Evolutionary conservation across 148 eudicot genomes (phyloP).

Genomic region (Pharnaceum exiguum): DNA sequence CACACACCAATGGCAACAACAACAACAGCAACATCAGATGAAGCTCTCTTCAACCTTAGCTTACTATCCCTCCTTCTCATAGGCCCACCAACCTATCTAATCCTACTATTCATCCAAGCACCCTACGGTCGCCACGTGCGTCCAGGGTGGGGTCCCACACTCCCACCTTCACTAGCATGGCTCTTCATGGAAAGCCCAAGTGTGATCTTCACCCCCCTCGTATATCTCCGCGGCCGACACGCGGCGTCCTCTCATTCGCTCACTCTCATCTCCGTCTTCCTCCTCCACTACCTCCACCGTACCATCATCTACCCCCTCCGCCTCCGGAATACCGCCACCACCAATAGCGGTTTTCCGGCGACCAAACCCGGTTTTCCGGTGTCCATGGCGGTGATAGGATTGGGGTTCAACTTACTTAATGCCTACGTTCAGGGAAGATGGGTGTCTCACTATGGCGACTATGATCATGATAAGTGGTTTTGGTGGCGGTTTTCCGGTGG

Average conservation of each 20-base stretch:
- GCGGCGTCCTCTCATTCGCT: conserved; percentile 29
- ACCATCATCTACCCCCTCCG: conserved; percentile 65
- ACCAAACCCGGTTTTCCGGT: conserved; percentile 60
- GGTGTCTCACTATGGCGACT: conserved; percentile 63
- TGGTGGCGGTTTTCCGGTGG: conserved; percentile 62
- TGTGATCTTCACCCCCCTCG: conserved; percentile 44
- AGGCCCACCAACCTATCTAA: conserved; percentile 36
- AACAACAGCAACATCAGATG: conserved; percentile 15
- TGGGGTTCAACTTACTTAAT: conserved; percentile 56
- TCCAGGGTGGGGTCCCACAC: conserved; percentile 69
- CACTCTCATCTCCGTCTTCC: conserved; percentile 49
- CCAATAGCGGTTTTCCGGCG: conserved; percentile 2
- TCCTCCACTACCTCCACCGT: conserved; percentile 79
- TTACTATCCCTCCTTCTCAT: conserved; percentile 39
- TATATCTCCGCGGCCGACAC: conserved; percentile 54
- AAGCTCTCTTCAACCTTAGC: conserved; percentile 26
- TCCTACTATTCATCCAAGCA: conserved; percentile 59
- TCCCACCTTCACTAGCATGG: conserved; percentile 74
- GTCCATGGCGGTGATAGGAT: conserved; percentile 51
- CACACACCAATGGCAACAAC: neutral
- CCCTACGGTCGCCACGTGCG: conserved; percentile 84
- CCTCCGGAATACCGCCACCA: conserved; percentile 25
- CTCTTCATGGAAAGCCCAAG: conserved; percentile 83
- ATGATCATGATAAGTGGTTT: conserved; percentile 38
- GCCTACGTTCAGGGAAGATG: conserved; percentile 61